These are phyloP conservation scores for Staphylotrichum longicolle DNA, from an alignment of 495 filamentous ascomycete species.

Conservation along the genomic window DNA sequence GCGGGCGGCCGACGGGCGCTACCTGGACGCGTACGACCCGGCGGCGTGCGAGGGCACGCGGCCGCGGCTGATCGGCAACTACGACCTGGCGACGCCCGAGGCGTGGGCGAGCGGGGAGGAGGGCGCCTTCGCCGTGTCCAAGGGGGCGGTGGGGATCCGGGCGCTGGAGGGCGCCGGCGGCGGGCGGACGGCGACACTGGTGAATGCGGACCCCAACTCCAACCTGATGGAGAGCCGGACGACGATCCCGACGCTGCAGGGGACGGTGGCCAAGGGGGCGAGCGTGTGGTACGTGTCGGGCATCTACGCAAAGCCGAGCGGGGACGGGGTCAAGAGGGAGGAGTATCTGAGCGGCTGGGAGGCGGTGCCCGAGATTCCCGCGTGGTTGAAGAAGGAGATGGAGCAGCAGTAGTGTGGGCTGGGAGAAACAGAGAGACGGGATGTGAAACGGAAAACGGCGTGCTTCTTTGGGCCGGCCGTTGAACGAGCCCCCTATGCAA, in stretches of 20 bases:
- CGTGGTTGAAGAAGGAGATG: slow-evolving; percentile 54
- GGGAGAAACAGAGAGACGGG: neutral
- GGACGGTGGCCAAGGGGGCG: slow-evolving; percentile 46
- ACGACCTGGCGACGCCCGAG: slow-evolving; percentile 53
- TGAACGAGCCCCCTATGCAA: slow-evolving; percentile 11
- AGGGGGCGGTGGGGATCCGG: slow-evolving; percentile 67
- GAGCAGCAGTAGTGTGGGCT: neutral
- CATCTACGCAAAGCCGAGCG: slow-evolving; percentile 51
- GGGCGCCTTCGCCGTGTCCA: slow-evolving; percentile 62
- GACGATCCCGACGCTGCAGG: slow-evolving; percentile 64
- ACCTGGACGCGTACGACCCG: slow-evolving; percentile 52
- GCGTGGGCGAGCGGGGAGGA: slow-evolving; percentile 52
- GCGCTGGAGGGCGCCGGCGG: slow-evolving; percentile 46
- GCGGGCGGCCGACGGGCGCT: slow-evolving; percentile 56
- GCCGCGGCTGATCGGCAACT: slow-evolving; percentile 54
- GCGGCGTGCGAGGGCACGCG: slow-evolving; percentile 45
- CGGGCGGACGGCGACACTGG: slow-evolving; percentile 54
- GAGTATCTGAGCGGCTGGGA: slow-evolving; percentile 56
- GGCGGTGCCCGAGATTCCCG: slow-evolving; percentile 50
- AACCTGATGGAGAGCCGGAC: slow-evolving; percentile 70
- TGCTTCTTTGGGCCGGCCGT: slow-evolving; percentile 11
- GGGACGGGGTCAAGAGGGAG: slow-evolving; percentile 37
- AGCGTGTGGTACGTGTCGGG: slow-evolving; percentile 51
- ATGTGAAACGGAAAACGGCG: neutral
- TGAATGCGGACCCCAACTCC: slow-evolving; percentile 74